phyloP scores from a whole-genome alignment of 2,329 filamentous ascomycete species.

The Nectriaceae sp. region DNA sequence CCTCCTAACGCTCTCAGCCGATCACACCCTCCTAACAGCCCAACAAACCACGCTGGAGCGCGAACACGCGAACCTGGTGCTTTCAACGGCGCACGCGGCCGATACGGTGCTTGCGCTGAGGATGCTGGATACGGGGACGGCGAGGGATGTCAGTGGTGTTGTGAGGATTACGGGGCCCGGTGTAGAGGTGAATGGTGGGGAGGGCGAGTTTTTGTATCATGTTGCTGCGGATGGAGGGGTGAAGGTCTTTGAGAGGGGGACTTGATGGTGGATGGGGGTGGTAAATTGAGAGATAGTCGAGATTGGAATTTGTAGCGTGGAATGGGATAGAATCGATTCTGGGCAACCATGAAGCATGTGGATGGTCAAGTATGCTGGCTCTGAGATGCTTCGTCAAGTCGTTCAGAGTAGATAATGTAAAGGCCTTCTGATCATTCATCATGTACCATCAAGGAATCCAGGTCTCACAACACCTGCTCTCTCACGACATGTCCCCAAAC shows the following conservation, averaged over 20 bases:
- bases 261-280: constrained; percentile 17
- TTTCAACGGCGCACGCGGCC: constrained; percentile 75
- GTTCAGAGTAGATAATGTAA: no score
- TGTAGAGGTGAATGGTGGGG: no score
- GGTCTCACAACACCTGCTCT: no score
- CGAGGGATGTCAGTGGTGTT: constrained; percentile 88
- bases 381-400: no score
- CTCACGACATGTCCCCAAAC: constrained; percentile 1
- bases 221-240: constrained; percentile 78
- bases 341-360: no score
- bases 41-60: constrained; percentile 67
- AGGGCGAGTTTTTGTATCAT: constrained; percentile 74
- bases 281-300: neutral
- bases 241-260: constrained; percentile 80
- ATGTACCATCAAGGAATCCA: no score
- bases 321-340: no score
- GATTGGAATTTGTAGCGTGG: neutral
- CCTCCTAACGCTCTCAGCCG: constrained; percentile 70
- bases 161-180: constrained; percentile 66
- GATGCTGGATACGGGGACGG: constrained; percentile 82
- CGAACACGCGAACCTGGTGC: constrained; percentile 69
- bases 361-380: no score
- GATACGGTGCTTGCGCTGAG: constrained; percentile 71
- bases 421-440: no score
- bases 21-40: constrained; percentile 66